Evolutionary conservation across 2,329 filamentous ascomycete genomes (phyloP), one percentile per base, ranked within the genome.

Genomic region (Ophiosphaerella herpotricha): DNA sequence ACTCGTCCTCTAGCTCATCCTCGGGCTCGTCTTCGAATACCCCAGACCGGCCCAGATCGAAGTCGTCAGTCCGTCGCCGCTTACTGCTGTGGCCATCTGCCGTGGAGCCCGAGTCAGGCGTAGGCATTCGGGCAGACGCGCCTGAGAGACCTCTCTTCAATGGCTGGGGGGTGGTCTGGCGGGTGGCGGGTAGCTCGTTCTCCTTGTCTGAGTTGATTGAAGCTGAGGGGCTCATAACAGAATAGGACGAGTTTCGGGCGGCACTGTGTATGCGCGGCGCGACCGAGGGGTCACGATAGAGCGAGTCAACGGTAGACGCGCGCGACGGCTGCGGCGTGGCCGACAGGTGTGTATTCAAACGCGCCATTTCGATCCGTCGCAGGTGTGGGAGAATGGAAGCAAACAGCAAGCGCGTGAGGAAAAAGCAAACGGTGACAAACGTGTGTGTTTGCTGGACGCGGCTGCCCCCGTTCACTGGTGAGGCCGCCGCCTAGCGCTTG

Each of bases 171-270:
- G 69, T 70, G 18, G 48, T 55, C 33, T 62, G 56, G 49, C 61
- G 62, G 36, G 64, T 66, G 21, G 68, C 47, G 4, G 63, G 68
- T 32, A 51, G 38, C 26, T 69, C 52, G 55, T 80, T 80, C 48
- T 80, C 78, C 54, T 79, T 77, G 55, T 80, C 77, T 8, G 75
- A 76, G 8, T 55, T 68, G 24, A 54, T 52, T 1, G 70, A 70
- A 7, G 55, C 64, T 7, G 63, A 55, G 0, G 68, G 68, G 45
- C 70, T 72, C 35, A 68, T 45, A 6, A 71, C 68, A 2, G 69
- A 69, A 43, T 70, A 71, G 2, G 66, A 56, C 0, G 66, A 66
- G 12, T 55, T 55, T 34, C 63, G 67, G 47, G 54, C 55, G 16
- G 55, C 57, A 43, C 46, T 46, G 7, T 41, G 46, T 26, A 39